Percentiles rank a stretch among this genome's conserved stretches.
These are phyloP conservation scores for Blepharisma japonicum DNA, from an alignment of 73 alveolate species.

Conservation along the genomic window DNA sequence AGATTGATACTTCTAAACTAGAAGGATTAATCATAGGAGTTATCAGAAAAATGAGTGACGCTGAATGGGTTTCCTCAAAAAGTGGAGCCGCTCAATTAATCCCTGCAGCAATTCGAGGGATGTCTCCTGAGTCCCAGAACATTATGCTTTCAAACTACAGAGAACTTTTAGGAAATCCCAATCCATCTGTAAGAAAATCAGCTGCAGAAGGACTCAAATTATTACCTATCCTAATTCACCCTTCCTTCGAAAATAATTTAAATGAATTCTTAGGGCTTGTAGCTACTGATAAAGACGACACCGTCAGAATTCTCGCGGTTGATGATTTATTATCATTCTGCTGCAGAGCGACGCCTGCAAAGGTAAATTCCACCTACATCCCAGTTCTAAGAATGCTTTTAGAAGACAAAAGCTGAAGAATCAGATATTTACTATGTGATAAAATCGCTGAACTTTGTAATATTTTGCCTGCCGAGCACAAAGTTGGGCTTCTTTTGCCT, in stretches of 20 bases:
- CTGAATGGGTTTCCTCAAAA: constrained; percentile 69
- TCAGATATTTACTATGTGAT: constrained; percentile 57
- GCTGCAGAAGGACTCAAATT: constrained; percentile 58
- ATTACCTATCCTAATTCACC: constrained; percentile 45
- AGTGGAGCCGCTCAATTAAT: constrained; percentile 58
- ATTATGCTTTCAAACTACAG: constrained; percentile 41
- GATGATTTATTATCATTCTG: constrained; percentile 40
- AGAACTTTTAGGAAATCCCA: not conserved
- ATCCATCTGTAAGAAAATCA: constrained; percentile 54
- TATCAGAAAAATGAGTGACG: constrained; percentile 62
- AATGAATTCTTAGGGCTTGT: constrained; percentile 46
- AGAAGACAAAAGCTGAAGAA: constrained; percentile 73
- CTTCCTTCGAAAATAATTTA: constrained; percentile 23
- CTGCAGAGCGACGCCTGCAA: not conserved
- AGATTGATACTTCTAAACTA: constrained; percentile 48
- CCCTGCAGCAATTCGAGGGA: constrained; percentile 59
- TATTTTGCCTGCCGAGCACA: constrained; percentile 43
- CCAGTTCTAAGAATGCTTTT: constrained; percentile 58
- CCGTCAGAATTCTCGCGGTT: constrained; percentile 63
- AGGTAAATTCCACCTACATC: constrained; percentile 39
- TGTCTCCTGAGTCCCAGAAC: constrained; percentile 52
- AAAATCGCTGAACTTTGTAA: constrained; percentile 49
- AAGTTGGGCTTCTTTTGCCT: constrained; percentile 44
- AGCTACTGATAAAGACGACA: constrained; percentile 57
- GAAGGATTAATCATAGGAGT: constrained; percentile 56